These are phyloP conservation scores for Ustilaginoidea virens DNA, from an alignment of 2,329 filamentous ascomycete species.

Conservation along the genomic window DNA sequence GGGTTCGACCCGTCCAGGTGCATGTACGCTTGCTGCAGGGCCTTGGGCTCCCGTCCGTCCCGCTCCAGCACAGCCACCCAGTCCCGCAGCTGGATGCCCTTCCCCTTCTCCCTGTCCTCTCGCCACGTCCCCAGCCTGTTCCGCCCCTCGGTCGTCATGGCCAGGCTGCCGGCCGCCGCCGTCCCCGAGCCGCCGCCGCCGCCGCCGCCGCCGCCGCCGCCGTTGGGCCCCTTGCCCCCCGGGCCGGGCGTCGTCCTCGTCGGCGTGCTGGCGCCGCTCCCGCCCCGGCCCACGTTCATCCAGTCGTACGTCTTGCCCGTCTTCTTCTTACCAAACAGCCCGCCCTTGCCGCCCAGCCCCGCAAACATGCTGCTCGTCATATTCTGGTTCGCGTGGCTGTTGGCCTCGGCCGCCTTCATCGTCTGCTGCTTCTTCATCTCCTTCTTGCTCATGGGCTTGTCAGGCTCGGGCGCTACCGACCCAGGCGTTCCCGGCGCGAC, in stretches of 20 bases:
- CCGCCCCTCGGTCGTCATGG: conserved; percentile 40
- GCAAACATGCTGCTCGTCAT: conserved; percentile 62
- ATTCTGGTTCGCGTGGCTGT: conserved; percentile 70
- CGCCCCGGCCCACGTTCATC: conserved; percentile 43
- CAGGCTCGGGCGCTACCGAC: conserved; percentile 43
- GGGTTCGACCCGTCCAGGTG: conserved; percentile 34
- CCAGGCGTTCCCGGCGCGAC: conserved; percentile 46
- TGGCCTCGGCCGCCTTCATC: conserved; percentile 64
- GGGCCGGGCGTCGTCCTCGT: conserved; percentile 19
- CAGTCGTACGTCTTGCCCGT: conserved; percentile 56
- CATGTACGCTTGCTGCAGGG: conserved; percentile 43
- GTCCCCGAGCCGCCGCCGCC: conserved; percentile 16
- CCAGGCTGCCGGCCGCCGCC: conserved; percentile 16
- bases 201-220: conserved; percentile 17
- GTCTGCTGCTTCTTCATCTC: conserved; percentile 61
- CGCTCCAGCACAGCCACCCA: conserved; percentile 65
- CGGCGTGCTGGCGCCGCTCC: conserved; percentile 39
- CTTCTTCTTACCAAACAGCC: conserved; percentile 42
- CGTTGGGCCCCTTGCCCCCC: conserved; percentile 16
- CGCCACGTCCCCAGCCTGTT: conserved; percentile 59
- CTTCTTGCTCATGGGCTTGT: conserved; percentile 73
- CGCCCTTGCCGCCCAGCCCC: conserved; percentile 46
- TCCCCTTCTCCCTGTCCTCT: conserved; percentile 63
- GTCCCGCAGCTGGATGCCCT: conserved; percentile 71
- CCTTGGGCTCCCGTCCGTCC: conserved; percentile 52